These are phyloP conservation scores for Pichia cactophila DNA, from an alignment of 1,139 yeast species.

Conservation along the genomic window DNA sequence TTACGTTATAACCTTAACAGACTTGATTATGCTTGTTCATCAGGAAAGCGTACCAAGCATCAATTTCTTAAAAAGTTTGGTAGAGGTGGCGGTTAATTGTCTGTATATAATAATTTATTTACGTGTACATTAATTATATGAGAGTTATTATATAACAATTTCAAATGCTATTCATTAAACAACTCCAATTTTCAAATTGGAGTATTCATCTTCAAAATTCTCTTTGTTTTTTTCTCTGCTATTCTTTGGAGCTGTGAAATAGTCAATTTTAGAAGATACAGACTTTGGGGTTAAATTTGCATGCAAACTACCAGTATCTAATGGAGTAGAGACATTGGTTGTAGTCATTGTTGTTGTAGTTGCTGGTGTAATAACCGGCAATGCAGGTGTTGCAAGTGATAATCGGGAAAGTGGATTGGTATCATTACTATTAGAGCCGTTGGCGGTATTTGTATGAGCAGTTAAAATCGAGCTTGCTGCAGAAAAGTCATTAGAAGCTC, in stretches of 20 bases:
- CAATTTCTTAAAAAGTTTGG: constrained; percentile 15
- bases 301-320: constrained; percentile 5
- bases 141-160: not conserved
- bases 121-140: not conserved
- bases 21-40: constrained; percentile 28
- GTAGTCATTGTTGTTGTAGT: constrained; percentile 25
- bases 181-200: constrained; percentile 14
- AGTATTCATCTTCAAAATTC: constrained; percentile 8
- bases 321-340: constrained; percentile 2
- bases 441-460: constrained; percentile 6
- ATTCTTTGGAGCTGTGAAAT: constrained; percentile 1
- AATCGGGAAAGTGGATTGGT: constrained; percentile 24
- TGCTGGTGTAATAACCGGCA: constrained; percentile 29
- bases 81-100: constrained; percentile 8
- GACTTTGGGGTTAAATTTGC: constrained; percentile 1
- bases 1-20: constrained; percentile 33
- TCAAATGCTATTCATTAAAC: not conserved
- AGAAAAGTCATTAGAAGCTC: constrained; percentile 13
- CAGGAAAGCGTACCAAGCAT: constrained; percentile 27
- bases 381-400: constrained; percentile 27
- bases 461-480: constrained; percentile 9
- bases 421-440: constrained; percentile 5
- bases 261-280: constrained; percentile 3
- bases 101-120: not conserved
- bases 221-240: constrained; percentile 7